Evolutionary conservation across 2,329 filamentous ascomycete species (phyloP).

Genomic region (Hymenoscyphus scutula): DNA sequence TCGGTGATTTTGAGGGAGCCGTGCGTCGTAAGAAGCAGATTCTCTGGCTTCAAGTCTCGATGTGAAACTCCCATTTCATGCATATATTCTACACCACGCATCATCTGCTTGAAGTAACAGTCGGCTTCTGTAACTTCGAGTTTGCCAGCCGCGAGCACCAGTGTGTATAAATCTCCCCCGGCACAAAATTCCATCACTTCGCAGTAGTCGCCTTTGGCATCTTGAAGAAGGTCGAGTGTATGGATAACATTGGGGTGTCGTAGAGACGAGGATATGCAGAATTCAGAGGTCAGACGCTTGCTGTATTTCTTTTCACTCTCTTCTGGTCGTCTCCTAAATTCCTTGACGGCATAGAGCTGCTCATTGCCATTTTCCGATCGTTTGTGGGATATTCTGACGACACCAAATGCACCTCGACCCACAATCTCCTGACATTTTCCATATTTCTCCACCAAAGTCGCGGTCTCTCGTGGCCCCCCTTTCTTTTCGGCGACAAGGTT

Average conservation of each 20-base stretch:
- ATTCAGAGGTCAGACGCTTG: constrained; percentile 94
- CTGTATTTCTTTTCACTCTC: constrained; percentile 97
- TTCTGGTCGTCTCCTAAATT: constrained; percentile 90
- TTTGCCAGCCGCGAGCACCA: constrained; percentile 87
- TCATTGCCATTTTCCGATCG: constrained; percentile 79
- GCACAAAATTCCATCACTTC: constrained; percentile 99
- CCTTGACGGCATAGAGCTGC: constrained; percentile 95
- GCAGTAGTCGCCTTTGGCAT: constrained; percentile 95
- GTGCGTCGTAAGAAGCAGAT: constrained; percentile 87
- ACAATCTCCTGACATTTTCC: constrained; percentile 98
- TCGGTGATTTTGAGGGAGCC: constrained; percentile 96
- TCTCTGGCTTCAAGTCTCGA: constrained; percentile 94
- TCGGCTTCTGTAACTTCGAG: constrained; percentile 91
- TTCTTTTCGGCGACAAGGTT: constrained; percentile 73
- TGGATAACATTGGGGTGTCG: constrained; percentile 98
- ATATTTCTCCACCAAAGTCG: constrained; percentile 90
- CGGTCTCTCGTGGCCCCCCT: constrained; percentile 68
- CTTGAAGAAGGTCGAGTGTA: constrained; percentile 90
- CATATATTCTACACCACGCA: constrained; percentile 98
- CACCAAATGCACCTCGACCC: constrained; percentile 92
- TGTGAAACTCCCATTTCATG: constrained; percentile 99
- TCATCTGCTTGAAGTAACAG: constrained; percentile 98
- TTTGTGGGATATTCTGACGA: constrained; percentile 97
- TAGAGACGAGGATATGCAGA: constrained; percentile 96
- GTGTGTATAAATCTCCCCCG: constrained; percentile 90